phyloP scores from a whole-genome alignment of 2,329 filamentous ascomycete genomes.

The Orbilia brochopaga region DNA sequence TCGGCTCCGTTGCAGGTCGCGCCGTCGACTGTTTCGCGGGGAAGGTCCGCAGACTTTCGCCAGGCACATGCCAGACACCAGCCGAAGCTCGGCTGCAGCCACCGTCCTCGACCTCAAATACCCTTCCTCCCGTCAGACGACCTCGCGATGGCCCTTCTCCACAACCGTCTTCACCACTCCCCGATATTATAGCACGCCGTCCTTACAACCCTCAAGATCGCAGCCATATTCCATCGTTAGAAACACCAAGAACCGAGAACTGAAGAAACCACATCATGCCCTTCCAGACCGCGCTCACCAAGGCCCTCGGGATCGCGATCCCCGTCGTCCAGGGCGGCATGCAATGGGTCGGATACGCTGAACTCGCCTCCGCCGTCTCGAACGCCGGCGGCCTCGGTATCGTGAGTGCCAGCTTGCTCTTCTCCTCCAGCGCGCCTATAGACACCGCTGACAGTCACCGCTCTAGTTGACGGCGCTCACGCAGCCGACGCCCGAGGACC shows the following conservation, averaged over 20 bases:
- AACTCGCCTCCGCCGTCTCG: constrained; percentile 75
- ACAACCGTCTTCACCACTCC: neutral
- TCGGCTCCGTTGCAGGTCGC: constrained; percentile 32
- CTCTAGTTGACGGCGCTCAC: constrained; percentile 77
- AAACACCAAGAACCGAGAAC: neutral
- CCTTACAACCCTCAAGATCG: neutral
- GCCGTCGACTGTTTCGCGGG: constrained; percentile 17
- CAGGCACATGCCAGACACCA: constrained; percentile 42
- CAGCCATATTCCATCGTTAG: neutral
- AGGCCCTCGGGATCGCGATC: constrained; percentile 61
- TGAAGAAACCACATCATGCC: constrained; percentile 19
- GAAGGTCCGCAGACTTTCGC: constrained; percentile 13
- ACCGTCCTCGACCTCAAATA: constrained; percentile 3
- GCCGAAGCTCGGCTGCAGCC: constrained; percentile 34
- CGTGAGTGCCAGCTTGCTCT: constrained; percentile 55
- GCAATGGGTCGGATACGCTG: constrained; percentile 84
- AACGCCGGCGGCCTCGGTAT: constrained; percentile 84
- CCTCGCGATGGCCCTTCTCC: constrained; percentile 16
- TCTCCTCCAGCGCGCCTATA: constrained; percentile 7
- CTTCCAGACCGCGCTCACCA: constrained; percentile 49
- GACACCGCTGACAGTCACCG: constrained; percentile 52
- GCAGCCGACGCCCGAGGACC: constrained; percentile 86
- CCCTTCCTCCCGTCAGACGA: constrained; percentile 6
- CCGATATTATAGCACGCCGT: neutral
- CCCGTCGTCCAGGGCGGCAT: constrained; percentile 86